These are phyloP conservation scores for Yamadazyma oceani DNA, from an alignment of 1,139 yeast genomes.

Conservation along the genomic window DNA sequence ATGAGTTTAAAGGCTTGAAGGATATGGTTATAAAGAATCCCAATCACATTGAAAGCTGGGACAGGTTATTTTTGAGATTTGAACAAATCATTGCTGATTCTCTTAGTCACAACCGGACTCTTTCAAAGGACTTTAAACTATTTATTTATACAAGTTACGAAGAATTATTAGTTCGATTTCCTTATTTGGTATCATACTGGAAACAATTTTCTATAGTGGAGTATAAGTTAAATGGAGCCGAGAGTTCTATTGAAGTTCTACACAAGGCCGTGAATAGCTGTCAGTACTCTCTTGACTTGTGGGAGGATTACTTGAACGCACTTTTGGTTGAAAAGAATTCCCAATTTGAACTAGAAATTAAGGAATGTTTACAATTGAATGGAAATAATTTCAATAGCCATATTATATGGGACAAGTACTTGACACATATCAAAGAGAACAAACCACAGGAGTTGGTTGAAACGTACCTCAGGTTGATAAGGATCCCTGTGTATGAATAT, in stretches of 20 bases:
- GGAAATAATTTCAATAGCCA: constrained; percentile 64
- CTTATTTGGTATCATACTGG: constrained; percentile 62
- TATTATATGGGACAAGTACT: constrained; percentile 62
- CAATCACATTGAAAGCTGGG: constrained; percentile 33
- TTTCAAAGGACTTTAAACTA: constrained; percentile 21
- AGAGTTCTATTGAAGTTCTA: constrained; percentile 47
- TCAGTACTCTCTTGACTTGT: constrained; percentile 61
- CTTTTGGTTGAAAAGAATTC: constrained; percentile 17
- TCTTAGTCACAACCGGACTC: constrained; percentile 11
- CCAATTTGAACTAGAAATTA: constrained; percentile 3
- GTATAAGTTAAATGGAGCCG: constrained; percentile 54
- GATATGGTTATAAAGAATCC: constrained; percentile 18
- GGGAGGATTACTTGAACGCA: constrained; percentile 64
- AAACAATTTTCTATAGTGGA: constrained; percentile 54
- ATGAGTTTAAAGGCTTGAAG: constrained; percentile 6
- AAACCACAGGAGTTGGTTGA: constrained; percentile 16
- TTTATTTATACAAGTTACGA: constrained; percentile 21
- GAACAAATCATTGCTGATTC: constrained; percentile 21
- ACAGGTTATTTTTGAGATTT: constrained; percentile 23
- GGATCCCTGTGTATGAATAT: constrained; percentile 67
- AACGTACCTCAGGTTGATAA: constrained; percentile 41
- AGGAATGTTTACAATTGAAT: constrained; percentile 20
- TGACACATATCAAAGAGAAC: constrained; percentile 44
- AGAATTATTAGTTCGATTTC: constrained; percentile 49
- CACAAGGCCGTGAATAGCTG: constrained; percentile 47